A percentile compares a stretch with the other conserved stretches of the same genome.
phyloP scores from a whole-genome alignment of 306 rosid genomes.

The Canavalia ensiformis region DNA sequence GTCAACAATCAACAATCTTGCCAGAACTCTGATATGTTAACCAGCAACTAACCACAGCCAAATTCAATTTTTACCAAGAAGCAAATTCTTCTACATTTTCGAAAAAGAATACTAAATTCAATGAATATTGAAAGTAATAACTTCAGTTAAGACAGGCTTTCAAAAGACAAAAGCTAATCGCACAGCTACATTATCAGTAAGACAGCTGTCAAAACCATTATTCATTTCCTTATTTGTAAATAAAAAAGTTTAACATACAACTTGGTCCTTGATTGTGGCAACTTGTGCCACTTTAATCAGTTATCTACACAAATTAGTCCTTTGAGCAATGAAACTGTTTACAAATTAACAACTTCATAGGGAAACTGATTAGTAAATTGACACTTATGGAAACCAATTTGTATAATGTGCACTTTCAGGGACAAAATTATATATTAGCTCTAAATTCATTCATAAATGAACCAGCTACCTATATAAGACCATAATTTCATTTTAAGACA shows the following conservation, averaged over 20 bases:
- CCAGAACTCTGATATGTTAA: background rate
- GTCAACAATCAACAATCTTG: background rate
- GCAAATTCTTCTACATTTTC: conserved; percentile 1
- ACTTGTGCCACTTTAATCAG: background rate
- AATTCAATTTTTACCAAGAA: conserved; percentile 1
- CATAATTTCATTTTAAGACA: background rate
- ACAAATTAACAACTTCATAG: background rate
- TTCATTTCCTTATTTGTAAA: background rate
- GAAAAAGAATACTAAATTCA: background rate
- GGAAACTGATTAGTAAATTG: background rate
- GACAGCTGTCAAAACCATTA: background rate
- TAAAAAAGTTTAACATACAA: background rate
- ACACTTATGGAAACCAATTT: background rate
- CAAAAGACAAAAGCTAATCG: background rate
- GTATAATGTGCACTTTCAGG: background rate
- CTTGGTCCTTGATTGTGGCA: background rate
- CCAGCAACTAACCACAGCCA: background rate
- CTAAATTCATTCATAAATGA: background rate
- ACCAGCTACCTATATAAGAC: background rate
- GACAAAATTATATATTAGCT: background rate
- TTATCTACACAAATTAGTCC: background rate
- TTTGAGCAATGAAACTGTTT: background rate
- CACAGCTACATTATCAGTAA: background rate
- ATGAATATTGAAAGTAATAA: background rate
- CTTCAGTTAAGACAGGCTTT: background rate